Evolutionary conservation across 2,329 filamentous ascomycete species (phyloP).

Genomic region (Arthrobotrys conoides): DNA sequence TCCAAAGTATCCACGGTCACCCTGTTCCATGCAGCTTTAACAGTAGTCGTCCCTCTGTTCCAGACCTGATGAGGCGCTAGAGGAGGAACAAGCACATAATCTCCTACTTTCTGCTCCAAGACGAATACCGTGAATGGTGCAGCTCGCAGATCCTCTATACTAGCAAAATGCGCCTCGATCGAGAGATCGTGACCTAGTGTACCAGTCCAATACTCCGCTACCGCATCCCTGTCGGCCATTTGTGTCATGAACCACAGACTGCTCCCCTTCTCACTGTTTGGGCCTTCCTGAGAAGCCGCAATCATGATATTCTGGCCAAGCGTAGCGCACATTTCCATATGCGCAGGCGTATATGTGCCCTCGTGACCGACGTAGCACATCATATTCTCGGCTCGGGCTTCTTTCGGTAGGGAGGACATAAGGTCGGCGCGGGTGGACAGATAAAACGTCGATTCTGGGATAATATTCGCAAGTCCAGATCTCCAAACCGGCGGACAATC

Average conservation of each 20-base stretch:
- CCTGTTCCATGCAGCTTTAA: conserved; percentile 98
- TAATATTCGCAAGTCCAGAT: conserved; percentile 80
- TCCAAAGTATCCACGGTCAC: conserved; percentile 93
- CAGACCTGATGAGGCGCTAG: conserved; percentile 97
- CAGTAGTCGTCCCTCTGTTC: conserved; percentile 94
- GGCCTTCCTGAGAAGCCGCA: conserved; percentile 80
- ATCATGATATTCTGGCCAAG: conserved; percentile 99
- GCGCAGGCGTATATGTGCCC: conserved; percentile 94
- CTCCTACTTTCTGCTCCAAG: conserved; percentile 89
- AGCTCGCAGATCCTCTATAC: conserved; percentile 94
- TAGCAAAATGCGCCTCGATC: conserved; percentile 96
- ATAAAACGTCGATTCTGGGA: conserved; percentile 89
- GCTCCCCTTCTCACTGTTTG: conserved; percentile 85
- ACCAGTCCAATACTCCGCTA: conserved; percentile 93
- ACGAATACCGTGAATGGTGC: conserved; percentile 94
- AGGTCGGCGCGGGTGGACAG: conserved; percentile 90
- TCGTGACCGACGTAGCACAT: conserved; percentile 99
- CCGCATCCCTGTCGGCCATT: conserved; percentile 88
- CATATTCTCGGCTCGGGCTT: conserved; percentile 94
- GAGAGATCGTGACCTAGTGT: conserved; percentile 96
- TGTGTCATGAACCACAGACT: conserved; percentile 99
- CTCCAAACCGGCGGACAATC: conserved; percentile 93
- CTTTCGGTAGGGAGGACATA: conserved; percentile 89
- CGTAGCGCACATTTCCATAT: conserved; percentile 97
- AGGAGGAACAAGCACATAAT: conserved; percentile 93